Evolutionary conservation across 2,329 filamentous ascomycete genomes (phyloP).

Genomic region (Hypoxylon sp.): DNA sequence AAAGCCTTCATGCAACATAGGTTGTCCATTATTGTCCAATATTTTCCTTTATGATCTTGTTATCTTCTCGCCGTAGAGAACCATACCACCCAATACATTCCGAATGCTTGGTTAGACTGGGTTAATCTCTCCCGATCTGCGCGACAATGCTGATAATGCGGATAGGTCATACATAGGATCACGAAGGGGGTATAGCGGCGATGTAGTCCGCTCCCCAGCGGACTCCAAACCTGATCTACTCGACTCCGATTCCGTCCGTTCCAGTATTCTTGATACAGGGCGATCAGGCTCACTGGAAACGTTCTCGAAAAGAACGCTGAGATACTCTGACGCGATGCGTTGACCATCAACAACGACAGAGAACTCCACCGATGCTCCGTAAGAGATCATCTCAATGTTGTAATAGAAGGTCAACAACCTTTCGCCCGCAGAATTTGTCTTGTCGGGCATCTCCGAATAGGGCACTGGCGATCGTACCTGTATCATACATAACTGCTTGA

Average conservation of each 20-base stretch:
- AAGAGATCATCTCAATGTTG: slow-evolving; percentile 4
- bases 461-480: not conserved
- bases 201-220: not conserved
- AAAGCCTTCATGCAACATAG: not conserved
- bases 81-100: not conserved
- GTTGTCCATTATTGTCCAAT: not conserved
- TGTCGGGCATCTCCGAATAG: not conserved
- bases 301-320: not conserved
- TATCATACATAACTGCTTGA: slow-evolving; percentile 6
- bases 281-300: not conserved
- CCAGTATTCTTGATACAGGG: not conserved
- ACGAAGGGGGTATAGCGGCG: not conserved
- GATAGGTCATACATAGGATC: not conserved
- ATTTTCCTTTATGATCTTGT: too few relatives aligned
- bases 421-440: not conserved
- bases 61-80: too few relatives aligned
- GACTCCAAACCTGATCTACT: not conserved
- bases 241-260: not conserved
- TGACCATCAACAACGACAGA: slow-evolving; percentile 7
- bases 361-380: slow-evolving; percentile 10
- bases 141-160: not conserved
- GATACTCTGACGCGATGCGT: not conserved
- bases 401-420: not conserved
- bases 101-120: not conserved
- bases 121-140: not conserved